Evolutionary conservation across 2,329 filamentous ascomycete genomes (phyloP).

Genomic region (Penicillium sp.): DNA sequence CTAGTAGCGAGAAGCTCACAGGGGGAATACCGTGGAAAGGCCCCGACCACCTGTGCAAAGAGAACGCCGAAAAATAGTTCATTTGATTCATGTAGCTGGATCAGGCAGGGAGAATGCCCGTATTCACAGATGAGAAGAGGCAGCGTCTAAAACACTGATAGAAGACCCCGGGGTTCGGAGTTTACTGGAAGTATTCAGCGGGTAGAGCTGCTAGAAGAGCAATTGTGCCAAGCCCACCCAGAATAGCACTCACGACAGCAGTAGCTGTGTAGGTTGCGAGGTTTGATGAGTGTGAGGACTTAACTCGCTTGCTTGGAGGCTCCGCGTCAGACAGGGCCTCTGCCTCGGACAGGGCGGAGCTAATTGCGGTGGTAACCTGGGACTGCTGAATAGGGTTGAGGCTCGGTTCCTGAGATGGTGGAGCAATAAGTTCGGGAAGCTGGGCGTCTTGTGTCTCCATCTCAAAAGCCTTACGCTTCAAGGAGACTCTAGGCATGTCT

Average conservation of each 20-base stretch:
- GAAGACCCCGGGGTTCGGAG: not conserved
- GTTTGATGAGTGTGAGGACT: slow-evolving; percentile 17
- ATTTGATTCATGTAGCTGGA: not conserved
- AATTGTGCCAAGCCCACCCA: slow-evolving; percentile 45
- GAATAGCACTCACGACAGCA: slow-evolving; percentile 41
- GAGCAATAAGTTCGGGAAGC: slow-evolving; percentile 14
- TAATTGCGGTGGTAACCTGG: slow-evolving; percentile 10
- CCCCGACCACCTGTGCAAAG: not conserved
- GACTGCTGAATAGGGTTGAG: slow-evolving; percentile 7
- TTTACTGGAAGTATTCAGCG: slow-evolving; percentile 42
- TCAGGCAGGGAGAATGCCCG: not conserved
- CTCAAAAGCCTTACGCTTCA: slow-evolving; percentile 35
- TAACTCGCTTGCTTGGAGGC: slow-evolving; percentile 31
- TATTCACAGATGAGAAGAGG: not conserved
- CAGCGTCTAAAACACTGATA: not conserved
- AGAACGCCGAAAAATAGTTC: not conserved
- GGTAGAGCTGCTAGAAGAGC: slow-evolving; percentile 44
- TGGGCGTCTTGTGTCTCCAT: slow-evolving; percentile 33
- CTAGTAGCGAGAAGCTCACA: not conserved
- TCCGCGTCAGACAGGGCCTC: slow-evolving; percentile 19
- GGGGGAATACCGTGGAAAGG: not conserved
- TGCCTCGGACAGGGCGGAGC: slow-evolving; percentile 12
- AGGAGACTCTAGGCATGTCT: not conserved
- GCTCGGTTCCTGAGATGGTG: slow-evolving; percentile 15
- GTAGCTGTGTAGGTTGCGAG: slow-evolving; percentile 41